A percentile compares a stretch with the other conserved stretches of the same genome.
These are phyloP conservation scores for Blastocladiella emersonii DNA, from an alignment of 371 early-diverging fungal genomes.

Conservation along the genomic window DNA sequence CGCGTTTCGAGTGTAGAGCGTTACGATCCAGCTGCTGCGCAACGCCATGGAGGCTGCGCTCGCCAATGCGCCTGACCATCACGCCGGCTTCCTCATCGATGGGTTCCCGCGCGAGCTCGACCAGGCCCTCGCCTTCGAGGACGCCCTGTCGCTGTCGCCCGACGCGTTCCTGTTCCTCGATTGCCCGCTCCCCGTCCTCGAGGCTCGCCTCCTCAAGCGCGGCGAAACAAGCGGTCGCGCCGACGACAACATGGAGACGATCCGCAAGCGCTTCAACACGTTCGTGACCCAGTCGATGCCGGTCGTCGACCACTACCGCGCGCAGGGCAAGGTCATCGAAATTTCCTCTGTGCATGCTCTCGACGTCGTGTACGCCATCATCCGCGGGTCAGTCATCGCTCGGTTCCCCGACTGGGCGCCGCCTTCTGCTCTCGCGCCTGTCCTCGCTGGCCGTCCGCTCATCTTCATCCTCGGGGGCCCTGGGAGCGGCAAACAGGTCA, in stretches of 20 bases:
- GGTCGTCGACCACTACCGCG: slow-evolving; percentile 66
- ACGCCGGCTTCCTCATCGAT: slow-evolving; percentile 25
- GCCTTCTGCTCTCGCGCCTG: too few relatives aligned
- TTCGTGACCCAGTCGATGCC: slow-evolving; percentile 74
- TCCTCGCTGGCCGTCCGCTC: not conserved
- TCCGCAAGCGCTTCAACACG: slow-evolving; percentile 81
- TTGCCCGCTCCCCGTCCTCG: slow-evolving; percentile 27
- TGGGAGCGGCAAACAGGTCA: slow-evolving; percentile 29
- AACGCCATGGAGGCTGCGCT: slow-evolving; percentile 14
- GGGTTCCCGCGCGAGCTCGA: slow-evolving; percentile 33
- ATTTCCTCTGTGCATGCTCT: slow-evolving; percentile 18
- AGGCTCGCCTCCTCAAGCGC: slow-evolving; percentile 42
- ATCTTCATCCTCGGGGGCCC: not conserved
- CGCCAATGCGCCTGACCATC: slow-evolving; percentile 6
- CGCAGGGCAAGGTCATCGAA: slow-evolving; percentile 56
- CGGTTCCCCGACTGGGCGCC: not conserved
- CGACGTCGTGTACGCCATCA: not conserved
- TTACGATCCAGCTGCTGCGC: slow-evolving; percentile 29
- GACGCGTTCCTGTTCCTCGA: slow-evolving; percentile 31
- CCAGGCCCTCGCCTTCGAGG: slow-evolving; percentile 25
- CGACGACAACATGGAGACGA: slow-evolving; percentile 90
- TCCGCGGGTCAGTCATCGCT: not conserved
- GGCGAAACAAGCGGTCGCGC: slow-evolving; percentile 84
- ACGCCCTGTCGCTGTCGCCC: slow-evolving; percentile 17
- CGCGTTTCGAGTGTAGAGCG: slow-evolving; percentile 17